Conservation (phyloP, 148 eudicot genomes). For the Vaccinium macrocarpon region DNA sequence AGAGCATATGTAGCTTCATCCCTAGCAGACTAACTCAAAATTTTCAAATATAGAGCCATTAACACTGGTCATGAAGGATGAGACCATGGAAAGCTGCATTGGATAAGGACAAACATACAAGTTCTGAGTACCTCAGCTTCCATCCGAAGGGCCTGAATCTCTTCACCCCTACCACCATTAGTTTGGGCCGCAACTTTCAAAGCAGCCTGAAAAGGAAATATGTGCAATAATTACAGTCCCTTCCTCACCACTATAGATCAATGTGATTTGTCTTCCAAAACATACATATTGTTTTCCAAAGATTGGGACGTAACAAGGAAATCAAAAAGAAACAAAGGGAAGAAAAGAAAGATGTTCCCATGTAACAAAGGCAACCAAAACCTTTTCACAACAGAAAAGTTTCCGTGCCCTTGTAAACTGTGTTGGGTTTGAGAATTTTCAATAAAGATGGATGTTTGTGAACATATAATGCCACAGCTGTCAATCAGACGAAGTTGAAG, state of each 20-base stretch:
- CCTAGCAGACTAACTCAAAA: conserved; percentile 54
- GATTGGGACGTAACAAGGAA: not conserved
- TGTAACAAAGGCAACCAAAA: not conserved
- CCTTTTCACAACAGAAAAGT: not conserved
- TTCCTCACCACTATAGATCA: not conserved
- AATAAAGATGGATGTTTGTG: conserved; percentile 5
- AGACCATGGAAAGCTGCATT: conserved; percentile 1
- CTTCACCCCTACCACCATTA: conserved; percentile 56
- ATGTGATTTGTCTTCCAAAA: not conserved
- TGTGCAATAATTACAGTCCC: not conserved
- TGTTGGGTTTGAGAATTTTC: not conserved
- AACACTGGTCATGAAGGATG: not conserved
- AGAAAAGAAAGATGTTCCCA: not conserved
- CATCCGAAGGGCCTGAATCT: conserved; percentile 49
- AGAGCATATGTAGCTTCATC: conserved; percentile 58
- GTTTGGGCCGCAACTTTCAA: conserved; percentile 71
- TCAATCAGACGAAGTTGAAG: not conserved
- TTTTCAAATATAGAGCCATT: not conserved
- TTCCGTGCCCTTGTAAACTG: not conserved
- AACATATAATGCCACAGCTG: not conserved
- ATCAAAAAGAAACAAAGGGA: not conserved
- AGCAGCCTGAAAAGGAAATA: conserved; percentile 59
- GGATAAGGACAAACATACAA: conserved; percentile 20
- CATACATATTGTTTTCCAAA: not conserved
- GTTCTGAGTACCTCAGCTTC: conserved; percentile 69